These are phyloP conservation scores for Cucumis hystrix DNA, from an alignment of 306 rosid genomes.

Conservation along the genomic window DNA sequence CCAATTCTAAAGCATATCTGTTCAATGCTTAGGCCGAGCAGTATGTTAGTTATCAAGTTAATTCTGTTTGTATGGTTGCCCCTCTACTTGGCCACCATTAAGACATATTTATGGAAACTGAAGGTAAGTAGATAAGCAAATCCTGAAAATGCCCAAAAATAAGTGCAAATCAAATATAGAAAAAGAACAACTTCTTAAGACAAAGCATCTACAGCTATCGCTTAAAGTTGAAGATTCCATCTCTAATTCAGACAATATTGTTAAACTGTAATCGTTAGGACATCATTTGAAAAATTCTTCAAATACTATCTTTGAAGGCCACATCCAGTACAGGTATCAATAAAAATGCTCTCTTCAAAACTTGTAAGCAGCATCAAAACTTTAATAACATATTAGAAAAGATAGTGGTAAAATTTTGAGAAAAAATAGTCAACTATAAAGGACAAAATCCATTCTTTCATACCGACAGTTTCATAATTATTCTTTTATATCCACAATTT, in stretches of 20 bases:
- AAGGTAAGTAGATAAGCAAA: neutral
- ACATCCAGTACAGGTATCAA: neutral
- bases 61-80: neutral
- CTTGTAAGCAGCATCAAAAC: neutral
- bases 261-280: neutral
- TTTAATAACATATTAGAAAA: neutral
- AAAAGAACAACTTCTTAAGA: neutral
- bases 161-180: neutral
- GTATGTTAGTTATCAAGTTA: neutral
- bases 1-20: neutral
- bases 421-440: neutral
- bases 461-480: neutral
- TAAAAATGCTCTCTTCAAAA: neutral
- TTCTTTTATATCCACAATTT: neutral
- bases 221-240: neutral
- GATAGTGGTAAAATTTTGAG: neutral
- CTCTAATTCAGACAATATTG: neutral
- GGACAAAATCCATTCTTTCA: neutral
- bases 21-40: neutral
- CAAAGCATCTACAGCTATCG: neutral
- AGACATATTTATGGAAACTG: neutral
- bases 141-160: neutral
- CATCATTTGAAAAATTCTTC: neutral
- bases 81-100: neutral
- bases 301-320: neutral